These are phyloP conservation scores for Arthromyces matolae DNA, from an alignment of 768 basidiomycete genomes.

Conservation along the genomic window DNA sequence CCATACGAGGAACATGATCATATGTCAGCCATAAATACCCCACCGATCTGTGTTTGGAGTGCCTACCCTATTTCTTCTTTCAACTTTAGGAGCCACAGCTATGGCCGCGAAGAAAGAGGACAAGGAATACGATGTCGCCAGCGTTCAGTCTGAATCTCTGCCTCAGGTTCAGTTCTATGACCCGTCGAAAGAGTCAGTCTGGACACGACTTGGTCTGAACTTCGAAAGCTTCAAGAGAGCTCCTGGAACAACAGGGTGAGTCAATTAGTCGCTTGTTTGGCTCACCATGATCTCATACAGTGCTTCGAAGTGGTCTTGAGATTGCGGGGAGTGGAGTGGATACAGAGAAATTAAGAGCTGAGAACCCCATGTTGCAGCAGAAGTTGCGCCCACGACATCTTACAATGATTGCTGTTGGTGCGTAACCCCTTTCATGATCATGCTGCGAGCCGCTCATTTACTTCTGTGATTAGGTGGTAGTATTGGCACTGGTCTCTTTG, in stretches of 20 bases:
- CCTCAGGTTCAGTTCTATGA: constrained; percentile 39
- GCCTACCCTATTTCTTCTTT: too few species aligned
- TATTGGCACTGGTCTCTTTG: constrained; percentile 48
- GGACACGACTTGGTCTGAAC: constrained; percentile 41
- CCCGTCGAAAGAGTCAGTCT: constrained; percentile 42
- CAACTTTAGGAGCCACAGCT: too few species aligned
- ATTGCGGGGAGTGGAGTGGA: constrained; percentile 36
- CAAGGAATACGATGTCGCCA: constrained; percentile 31
- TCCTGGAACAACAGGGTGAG: constrained; percentile 43
- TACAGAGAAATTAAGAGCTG: constrained; percentile 32
- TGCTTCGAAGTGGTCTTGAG: constrained; percentile 31
- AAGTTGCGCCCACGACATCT: constrained; percentile 47
- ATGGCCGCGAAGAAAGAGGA: constrained; percentile 32
- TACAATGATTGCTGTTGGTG: constrained; percentile 47
- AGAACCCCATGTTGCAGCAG: constrained; percentile 43
- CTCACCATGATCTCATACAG: too few species aligned
- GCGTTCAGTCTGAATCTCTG: constrained; percentile 22
- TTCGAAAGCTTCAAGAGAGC: constrained; percentile 45
- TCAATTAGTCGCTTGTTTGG: too few species aligned
- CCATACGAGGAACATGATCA: too few species aligned
- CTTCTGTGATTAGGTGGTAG: constrained; percentile 32
- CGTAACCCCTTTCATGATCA: constrained; percentile 12
- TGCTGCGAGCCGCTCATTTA: neutral
- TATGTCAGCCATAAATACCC: too few species aligned
- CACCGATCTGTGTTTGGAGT: too few species aligned